Base-by-base conservation (phyloP, 2,329 filamentous ascomycete species). In the Daldinia sp. region DNA sequence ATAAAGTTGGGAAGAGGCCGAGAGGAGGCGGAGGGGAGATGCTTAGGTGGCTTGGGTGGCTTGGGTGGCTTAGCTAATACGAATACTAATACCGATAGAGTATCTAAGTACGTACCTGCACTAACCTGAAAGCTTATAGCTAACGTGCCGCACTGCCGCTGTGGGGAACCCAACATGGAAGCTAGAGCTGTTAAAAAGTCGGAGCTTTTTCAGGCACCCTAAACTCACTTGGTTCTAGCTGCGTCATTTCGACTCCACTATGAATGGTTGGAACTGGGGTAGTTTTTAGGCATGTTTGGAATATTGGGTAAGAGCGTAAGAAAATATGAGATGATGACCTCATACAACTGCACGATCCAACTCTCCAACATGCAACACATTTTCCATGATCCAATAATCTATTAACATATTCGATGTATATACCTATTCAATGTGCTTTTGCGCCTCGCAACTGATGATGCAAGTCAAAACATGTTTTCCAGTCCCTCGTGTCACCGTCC, bases 161-260 rank as follows among this genome's bases (percentile, higher is more conserved):
- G 34, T 61, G 51, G 61, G n/a, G 41, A 34, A 15, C 11, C n/a
- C 6, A 15, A 43, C 39, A 43, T 43, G 25, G 27, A 17, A 23
- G 52, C 21, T 41, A 45, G 27, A 27, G 13, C 13, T 11, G 19
- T 34, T 35, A 53, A 49, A 53, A 49, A 13, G 27, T 45, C 52
- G 62, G 61, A 60, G 58, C 55, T 61, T 67, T 61, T 37, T 43
- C 47, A 57, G 55, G 59, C 13, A 63, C 63, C 45, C 47, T 59
- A 35, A 35, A 23, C 29, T 34, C 29, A 17, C 29, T 53, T 53
- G 50, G 51, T 55, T 35, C 39, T 66, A 66, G 58, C 58, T 64
- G 57, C 54, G 50, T 61, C 64, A 62, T 54, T 30, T 52, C 19
- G 19, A 48, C 47, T 10, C 61, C 63, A 56, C 64, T 56, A 61